Percentiles rank a stretch among this genome's conserved stretches.
phyloP scores from a whole-genome alignment of 345 rosid species.

The Populus davidiana region DNA sequence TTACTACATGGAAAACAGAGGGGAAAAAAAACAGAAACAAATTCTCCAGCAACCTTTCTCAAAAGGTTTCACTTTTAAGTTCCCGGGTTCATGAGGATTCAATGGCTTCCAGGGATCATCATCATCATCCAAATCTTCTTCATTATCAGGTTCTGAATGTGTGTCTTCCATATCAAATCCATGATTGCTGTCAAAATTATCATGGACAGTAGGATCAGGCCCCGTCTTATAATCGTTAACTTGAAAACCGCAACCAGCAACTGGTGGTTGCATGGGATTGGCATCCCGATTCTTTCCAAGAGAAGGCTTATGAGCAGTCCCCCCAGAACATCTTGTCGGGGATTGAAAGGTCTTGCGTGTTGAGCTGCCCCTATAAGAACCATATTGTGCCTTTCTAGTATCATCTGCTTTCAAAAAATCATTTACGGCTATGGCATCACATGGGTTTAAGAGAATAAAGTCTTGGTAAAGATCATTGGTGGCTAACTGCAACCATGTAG shows the following conservation, averaged over 20 bases:
- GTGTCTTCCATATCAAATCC: constrained; percentile 52
- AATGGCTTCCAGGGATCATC: constrained; percentile 93
- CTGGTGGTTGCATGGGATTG: constrained; percentile 41
- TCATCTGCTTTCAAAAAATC: constrained; percentile 45
- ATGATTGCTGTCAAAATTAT: constrained; percentile 34
- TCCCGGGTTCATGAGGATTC: constrained; percentile 93
- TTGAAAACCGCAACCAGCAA: constrained; percentile 30
- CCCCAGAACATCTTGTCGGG: constrained; percentile 56
- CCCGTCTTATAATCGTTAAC: constrained; percentile 34
- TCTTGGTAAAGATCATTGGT: constrained; percentile 73
- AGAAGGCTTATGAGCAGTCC: constrained; percentile 55
- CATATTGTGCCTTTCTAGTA: constrained; percentile 39
- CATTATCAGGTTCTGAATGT: constrained; percentile 45
- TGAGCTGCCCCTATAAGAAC: constrained; percentile 43
- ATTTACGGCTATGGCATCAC: constrained; percentile 63
- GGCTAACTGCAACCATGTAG: constrained; percentile 65
- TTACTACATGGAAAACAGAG: constrained; percentile 7
- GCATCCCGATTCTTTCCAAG: constrained; percentile 50
- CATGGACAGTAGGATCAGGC: constrained; percentile 29
- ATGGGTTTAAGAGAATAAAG: constrained; percentile 79
- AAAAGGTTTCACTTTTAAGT: constrained; percentile 77
- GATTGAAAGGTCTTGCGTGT: constrained; percentile 54
- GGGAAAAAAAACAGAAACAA: constrained; percentile 10
- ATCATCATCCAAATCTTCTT: constrained; percentile 56
- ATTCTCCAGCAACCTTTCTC: constrained; percentile 53